Evolutionary conservation across 345 rosid genomes (phyloP).

Genomic region (Jatropha curcas): DNA sequence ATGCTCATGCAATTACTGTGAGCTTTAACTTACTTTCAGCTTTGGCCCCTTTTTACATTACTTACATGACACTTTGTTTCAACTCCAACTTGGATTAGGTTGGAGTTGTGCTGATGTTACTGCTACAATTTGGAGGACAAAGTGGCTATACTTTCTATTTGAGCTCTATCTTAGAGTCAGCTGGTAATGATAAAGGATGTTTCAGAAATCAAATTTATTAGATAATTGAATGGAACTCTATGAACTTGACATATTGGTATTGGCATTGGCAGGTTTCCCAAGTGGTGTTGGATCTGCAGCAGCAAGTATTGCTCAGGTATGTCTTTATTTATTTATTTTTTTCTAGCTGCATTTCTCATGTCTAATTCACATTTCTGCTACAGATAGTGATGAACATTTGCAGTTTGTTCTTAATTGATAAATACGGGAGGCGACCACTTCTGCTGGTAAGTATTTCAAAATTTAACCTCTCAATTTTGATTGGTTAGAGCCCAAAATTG

Average conservation of each 20-base stretch:
- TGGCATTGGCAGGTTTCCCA: conserved; percentile 35
- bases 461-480: background rate
- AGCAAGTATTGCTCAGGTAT: conserved; percentile 37
- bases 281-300: conserved; percentile 32
- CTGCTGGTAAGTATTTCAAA: conserved; percentile 31
- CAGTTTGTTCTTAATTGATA: conserved; percentile 41
- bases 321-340: background rate
- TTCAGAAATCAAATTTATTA: background rate
- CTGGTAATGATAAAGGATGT: conserved; percentile 32
- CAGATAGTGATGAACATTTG: conserved; percentile 1
- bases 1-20: conserved; percentile 33
- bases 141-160: conserved; percentile 33
- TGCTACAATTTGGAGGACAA: conserved; percentile 45
- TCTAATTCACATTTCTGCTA: background rate
- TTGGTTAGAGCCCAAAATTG: background rate
- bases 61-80: background rate
- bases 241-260: background rate
- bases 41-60: background rate
- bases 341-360: background rate
- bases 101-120: conserved; percentile 45
- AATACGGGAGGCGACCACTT: conserved; percentile 51
- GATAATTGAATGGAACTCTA: background rate
- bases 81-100: conserved; percentile 27
- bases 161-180: conserved; percentile 36
- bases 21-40: background rate